Base-by-base conservation (phyloP, 1,284 basidiomycete genomes). In the Cryptococcus hybrid region DNA sequence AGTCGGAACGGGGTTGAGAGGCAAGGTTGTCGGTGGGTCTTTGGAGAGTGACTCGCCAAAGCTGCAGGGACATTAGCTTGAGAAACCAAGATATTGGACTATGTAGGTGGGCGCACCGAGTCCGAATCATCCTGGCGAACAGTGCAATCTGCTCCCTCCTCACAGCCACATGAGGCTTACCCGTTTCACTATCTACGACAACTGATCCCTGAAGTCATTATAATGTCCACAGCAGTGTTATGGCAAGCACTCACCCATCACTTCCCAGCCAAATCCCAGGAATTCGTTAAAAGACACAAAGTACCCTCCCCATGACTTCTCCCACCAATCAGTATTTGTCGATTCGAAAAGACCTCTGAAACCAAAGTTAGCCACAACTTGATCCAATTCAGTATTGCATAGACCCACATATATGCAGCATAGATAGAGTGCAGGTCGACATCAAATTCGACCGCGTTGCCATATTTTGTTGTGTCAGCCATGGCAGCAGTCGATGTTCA, bases 381-480 rank as follows among this genome's bases (percentile, higher is more conserved):
- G 46, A 39, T 34, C 7, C 36, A 38, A 18, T n/a, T 40, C 3
- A 44, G 11, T n/a, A 36, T 9, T 42, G 12, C 37, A 7, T 7
- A 4, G 1, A 62, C 76, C 68, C 54, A 77, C 77, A 92, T 86
- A 74, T 89, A 92, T 9, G 87, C 88, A 9, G 89, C 86, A 71
- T 91, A 92, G 13, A 91, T 84, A 46, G 89, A 91, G 66, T 92
- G 90, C 11, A 92, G 82, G 74, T 92, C 90, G 66, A 86, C 88
- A 65, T 90, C 85, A 85, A 88, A 92, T 36, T 88, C 88, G 62
- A 82, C 81, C 6, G 88, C 87, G 65, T 90, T 87, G 30, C 90
- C 90, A 37, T 74, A 76, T 56, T 68, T 74, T 11, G 69, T 68
- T 30, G 57, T 57, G 59, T 75, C 73, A 39, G 63, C 65, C 68